These are phyloP conservation scores for Nakaseomyces glabratus DNA, from an alignment of 1,139 yeast species.

Conservation along the genomic window DNA sequence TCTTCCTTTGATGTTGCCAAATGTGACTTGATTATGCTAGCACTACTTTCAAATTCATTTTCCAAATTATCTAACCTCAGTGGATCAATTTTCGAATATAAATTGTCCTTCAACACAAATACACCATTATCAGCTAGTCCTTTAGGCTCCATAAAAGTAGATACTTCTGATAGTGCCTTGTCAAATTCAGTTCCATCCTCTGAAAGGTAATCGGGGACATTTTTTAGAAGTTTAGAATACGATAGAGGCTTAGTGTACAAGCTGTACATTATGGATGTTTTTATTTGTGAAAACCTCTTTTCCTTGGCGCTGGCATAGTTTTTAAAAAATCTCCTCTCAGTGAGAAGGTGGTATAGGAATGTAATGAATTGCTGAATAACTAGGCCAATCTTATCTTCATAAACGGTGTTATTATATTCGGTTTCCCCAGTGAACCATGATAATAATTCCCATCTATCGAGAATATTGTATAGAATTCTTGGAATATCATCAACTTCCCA, in stretches of 20 bases:
- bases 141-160: slow-evolving; percentile 44
- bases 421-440: slow-evolving; percentile 42
- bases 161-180: slow-evolving; percentile 38
- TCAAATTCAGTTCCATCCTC: slow-evolving; percentile 34
- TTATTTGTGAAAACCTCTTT: slow-evolving; percentile 28
- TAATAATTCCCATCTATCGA: slow-evolving; percentile 54
- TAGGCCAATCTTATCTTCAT: slow-evolving; percentile 47
- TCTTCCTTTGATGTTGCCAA: slow-evolving; percentile 32
- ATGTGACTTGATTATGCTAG: slow-evolving; percentile 31
- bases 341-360: slow-evolving; percentile 47
- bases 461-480: slow-evolving; percentile 39
- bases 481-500: slow-evolving; percentile 37
- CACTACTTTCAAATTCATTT: slow-evolving; percentile 38
- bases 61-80: slow-evolving; percentile 29
- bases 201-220: slow-evolving; percentile 34
- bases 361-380: slow-evolving; percentile 47
- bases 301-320: slow-evolving; percentile 27
- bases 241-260: slow-evolving; percentile 47
- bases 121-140: slow-evolving; percentile 50
- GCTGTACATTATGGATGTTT: slow-evolving; percentile 38
- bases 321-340: slow-evolving; percentile 45
- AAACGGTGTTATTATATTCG: slow-evolving; percentile 38
- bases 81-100: slow-evolving; percentile 39
- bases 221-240: slow-evolving; percentile 41
- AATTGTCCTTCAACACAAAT: slow-evolving; percentile 41